Evolutionary conservation across 352 stramenopile species (phyloP).

Genomic region (Pythium scleroteichum): DNA sequence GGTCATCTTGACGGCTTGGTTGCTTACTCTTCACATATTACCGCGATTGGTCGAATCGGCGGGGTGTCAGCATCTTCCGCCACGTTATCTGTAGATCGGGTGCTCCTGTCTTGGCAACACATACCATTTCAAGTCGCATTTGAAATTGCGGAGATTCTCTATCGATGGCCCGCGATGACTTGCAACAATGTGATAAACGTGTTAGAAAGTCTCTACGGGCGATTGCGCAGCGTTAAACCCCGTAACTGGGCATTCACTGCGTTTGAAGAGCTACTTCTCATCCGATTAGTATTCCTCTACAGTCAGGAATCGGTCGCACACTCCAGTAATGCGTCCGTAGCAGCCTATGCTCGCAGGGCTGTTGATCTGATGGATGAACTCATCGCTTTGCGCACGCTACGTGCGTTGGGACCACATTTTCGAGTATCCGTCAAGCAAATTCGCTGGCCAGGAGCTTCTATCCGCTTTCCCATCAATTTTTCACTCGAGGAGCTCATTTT

Average conservation of each 20-base stretch:
- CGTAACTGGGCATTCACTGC: constrained; percentile 32
- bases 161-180: constrained; percentile 30
- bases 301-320: constrained; percentile 19
- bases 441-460: constrained; percentile 13
- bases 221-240: constrained; percentile 38
- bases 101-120: constrained; percentile 56
- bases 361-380: constrained; percentile 25
- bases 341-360: constrained; percentile 6
- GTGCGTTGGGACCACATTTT: constrained; percentile 1
- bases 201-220: constrained; percentile 58
- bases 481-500: constrained; percentile 21
- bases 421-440: constrained; percentile 8
- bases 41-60: too few species aligned
- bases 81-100: constrained; percentile 18
- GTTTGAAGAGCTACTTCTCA: constrained; percentile 57
- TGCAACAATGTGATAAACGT: constrained; percentile 36
- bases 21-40: neutral
- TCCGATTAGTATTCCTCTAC: constrained; percentile 59
- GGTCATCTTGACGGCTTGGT: neutral
- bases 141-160: constrained; percentile 61
- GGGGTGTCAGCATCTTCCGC: too few species aligned
- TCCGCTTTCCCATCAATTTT: constrained; percentile 15
- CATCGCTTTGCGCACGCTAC: constrained; percentile 13
- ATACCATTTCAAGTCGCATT: constrained; percentile 66
- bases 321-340: neutral